Percentiles rank a stretch among this genome's conserved stretches.
Conservation (phyloP, 345 rosid genomes). For the Euphorbia lathyris region DNA sequence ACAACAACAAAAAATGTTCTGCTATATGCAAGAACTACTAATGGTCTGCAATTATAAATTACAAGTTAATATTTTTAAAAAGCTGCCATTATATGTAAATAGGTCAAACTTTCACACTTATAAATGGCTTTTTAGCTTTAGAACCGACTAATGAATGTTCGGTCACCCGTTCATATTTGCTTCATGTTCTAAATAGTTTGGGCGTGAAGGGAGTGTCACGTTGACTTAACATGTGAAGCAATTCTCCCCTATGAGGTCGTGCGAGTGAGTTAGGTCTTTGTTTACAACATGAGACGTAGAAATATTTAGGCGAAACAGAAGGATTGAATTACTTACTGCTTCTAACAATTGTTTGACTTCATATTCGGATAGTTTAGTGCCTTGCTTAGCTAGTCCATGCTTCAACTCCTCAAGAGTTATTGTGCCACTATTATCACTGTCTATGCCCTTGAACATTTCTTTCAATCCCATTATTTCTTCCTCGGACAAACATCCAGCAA, state of each 20-base stretch:
- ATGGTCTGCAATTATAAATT: too few species aligned
- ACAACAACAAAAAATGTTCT: background rate
- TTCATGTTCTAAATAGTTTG: too few species aligned
- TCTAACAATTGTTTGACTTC: constrained; percentile 92
- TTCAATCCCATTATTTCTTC: constrained; percentile 98
- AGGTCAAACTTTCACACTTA: background rate
- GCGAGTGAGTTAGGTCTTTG: too few species aligned
- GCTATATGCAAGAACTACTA: background rate
- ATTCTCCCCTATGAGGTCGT: too few species aligned
- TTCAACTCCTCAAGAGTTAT: constrained; percentile 92
- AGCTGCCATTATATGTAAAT: too few species aligned
- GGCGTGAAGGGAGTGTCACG: too few species aligned
- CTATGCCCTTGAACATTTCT: constrained; percentile 90
- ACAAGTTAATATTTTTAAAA: too few species aligned
- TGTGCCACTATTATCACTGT: constrained; percentile 82
- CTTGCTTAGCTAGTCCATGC: constrained; percentile 89
- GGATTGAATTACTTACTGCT: constrained; percentile 56
- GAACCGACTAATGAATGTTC: too few species aligned
- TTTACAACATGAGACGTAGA: background rate
- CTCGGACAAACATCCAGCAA: constrained; percentile 93
- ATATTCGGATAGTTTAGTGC: constrained; percentile 74
- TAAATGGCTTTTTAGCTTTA: too few species aligned
- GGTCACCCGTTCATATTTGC: too few species aligned
- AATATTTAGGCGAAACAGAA: background rate
- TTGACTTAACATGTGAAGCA: too few species aligned